A percentile compares a stretch with the other conserved stretches of the same genome.
Evolutionary conservation across 345 rosid species (phyloP).

Genomic region (Barbarea vulgaris): DNA sequence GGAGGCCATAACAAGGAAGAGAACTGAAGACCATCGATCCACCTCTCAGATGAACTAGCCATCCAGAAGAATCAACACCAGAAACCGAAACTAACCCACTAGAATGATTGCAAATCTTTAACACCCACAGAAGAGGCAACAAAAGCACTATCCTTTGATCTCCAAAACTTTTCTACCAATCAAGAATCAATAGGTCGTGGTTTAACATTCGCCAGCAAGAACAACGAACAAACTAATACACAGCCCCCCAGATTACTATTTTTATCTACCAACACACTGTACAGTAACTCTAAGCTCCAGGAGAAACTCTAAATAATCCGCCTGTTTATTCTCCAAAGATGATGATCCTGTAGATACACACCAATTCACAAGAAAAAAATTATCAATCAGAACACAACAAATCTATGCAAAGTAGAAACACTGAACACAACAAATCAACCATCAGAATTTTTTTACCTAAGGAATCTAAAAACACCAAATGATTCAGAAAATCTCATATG

Average conservation of each 20-base stretch:
- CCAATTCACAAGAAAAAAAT: not conserved
- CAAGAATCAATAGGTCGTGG: conserved; percentile 28
- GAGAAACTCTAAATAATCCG: not conserved
- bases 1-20: conserved; percentile 91
- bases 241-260: not conserved
- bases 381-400: conserved; percentile 21
- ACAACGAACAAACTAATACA: conserved; percentile 9
- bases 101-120: not conserved
- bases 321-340: not conserved
- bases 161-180: conserved; percentile 28
- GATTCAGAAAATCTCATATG: conserved; percentile 2
- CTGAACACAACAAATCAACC: not conserved
- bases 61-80: conserved; percentile 33
- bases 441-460: not conserved
- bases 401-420: conserved; percentile 3
- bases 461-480: not conserved
- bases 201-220: conserved; percentile 17
- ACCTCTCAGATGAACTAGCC: conserved; percentile 80
- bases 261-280: conserved; percentile 27
- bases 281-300: conserved; percentile 17
- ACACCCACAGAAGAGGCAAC: conserved; percentile 4
- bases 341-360: conserved; percentile 23
- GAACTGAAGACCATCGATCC: conserved; percentile 91
- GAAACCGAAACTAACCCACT: not conserved
- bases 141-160: conserved; percentile 4